Base-by-base conservation (phyloP, 352 stramenopile genomes). In the Phytophthora lateralis region DNA sequence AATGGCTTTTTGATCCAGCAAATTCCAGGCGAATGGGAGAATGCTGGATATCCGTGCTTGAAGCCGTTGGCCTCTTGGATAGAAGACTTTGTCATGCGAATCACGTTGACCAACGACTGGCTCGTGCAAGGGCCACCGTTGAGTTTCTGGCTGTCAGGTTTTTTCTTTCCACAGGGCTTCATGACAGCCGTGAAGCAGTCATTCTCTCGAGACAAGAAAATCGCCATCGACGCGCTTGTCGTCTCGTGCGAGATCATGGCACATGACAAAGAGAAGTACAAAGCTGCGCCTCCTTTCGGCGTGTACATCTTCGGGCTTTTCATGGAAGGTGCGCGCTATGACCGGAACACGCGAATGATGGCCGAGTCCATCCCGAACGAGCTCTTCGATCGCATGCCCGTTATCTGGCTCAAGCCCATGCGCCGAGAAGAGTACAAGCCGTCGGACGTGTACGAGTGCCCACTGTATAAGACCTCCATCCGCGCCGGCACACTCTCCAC, bases 121-220 rank as follows among this genome's bases (percentile, higher is more conserved):
- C 69, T 98, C 4, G 73, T 78, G 10, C 67, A 91, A 0, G 92
- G 92, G 0, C 88, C 93, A 14, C 88, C 91, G 3, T 37, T 81
- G 7, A 75, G 85, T 9, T 98, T 90, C 65, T 98, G 95, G 95
- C 47, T 98, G n/a, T 89, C 87, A 10, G 92, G 91, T 0, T 97
- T 98, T 69, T 98, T 98, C 76, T 98, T 98, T 68, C 95, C 94
- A 3, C 95, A 98, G 60, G 93, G 91, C 21, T 98, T 98, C 66
- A 96, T 98, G 82, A 98, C 94, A 0, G 94, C 84, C 10, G 91
- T 98, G 5, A 96, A 98, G 74, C 95, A 98, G 71, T 93, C 88
- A 10, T 97, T 91, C 64, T 94, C 91, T 2, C 80, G 95, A 14
- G 82, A 97, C 32, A 91, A 91, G 45, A 75, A 90, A 47, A 97